Conservation (phyloP, 2,329 filamentous ascomycete species). For the Monosporascus sp. region DNA sequence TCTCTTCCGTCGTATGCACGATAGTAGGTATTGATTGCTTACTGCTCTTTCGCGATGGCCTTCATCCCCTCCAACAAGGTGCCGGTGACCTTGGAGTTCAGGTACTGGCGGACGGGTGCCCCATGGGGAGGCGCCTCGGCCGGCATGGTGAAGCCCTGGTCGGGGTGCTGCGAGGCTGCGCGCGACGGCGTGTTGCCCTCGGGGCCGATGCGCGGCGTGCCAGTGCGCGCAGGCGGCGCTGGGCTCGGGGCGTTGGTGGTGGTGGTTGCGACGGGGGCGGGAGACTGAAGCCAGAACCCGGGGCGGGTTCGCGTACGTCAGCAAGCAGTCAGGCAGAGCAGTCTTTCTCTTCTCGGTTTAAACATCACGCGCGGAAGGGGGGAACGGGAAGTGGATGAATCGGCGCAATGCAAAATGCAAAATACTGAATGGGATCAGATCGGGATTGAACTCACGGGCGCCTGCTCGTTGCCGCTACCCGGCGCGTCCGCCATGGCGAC, state of each 20-base stretch:
- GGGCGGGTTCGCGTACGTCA: slow-evolving; percentile 1
- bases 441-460: slow-evolving; percentile 28
- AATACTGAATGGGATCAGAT: not conserved
- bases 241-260: slow-evolving; percentile 30
- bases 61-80: slow-evolving; percentile 72
- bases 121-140: slow-evolving; percentile 59
- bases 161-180: slow-evolving; percentile 53
- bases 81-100: slow-evolving; percentile 67
- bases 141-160: slow-evolving; percentile 50
- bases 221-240: slow-evolving; percentile 36
- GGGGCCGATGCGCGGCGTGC: slow-evolving; percentile 37
- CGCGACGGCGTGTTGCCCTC: slow-evolving; percentile 47
- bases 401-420: not conserved
- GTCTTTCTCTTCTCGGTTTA: no score
- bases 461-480: slow-evolving; percentile 30
- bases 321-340: not conserved
- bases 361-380: no score
- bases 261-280: slow-evolving; percentile 25
- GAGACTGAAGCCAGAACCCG: slow-evolving; percentile 27
- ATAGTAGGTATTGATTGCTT: slow-evolving; percentile 7
- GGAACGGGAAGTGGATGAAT: no score
- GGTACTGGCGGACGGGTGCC: slow-evolving; percentile 63
- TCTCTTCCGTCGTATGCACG: not conserved
- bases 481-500: slow-evolving; percentile 39
- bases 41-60: slow-evolving; percentile 65